These are phyloP conservation scores for Hyaloscypha variabilis DNA, from an alignment of 495 filamentous ascomycete genomes.

Conservation along the genomic window DNA sequence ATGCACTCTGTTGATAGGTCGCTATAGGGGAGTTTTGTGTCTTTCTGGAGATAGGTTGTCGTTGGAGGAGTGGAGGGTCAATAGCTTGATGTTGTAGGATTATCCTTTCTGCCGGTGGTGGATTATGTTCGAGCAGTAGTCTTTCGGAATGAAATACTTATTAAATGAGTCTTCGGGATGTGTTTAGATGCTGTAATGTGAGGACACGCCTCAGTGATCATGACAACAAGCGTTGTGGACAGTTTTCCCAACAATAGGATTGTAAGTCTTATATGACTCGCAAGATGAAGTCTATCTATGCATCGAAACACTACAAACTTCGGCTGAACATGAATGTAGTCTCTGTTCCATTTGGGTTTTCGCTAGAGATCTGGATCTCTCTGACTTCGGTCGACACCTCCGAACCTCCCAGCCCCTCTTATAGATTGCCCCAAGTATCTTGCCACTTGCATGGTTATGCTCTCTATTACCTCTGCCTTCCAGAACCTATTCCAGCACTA, in stretches of 20 bases:
- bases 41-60: neutral
- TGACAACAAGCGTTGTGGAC: neutral
- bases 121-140: neutral
- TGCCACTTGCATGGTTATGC: neutral
- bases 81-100: neutral
- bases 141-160: neutral
- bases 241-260: too few relatives aligned
- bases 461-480: neutral
- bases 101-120: neutral
- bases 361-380: too few relatives aligned
- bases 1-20: neutral
- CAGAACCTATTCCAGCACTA: neutral
- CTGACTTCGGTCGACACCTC: too few relatives aligned
- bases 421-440: neutral
- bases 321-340: too few relatives aligned
- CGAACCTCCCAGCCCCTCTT: neutral
- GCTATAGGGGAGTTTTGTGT: neutral
- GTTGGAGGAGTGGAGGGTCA: neutral
- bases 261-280: too few relatives aligned
- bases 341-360: too few relatives aligned
- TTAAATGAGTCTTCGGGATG: neutral
- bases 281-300: too few relatives aligned
- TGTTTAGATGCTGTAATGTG: neutral
- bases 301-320: too few relatives aligned
- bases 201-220: neutral